Evolutionary conservation across 208 protist genomes (phyloP), one percentile per base, ranked within the genome.

Genomic region (Leishmania amazonensis): DNA sequence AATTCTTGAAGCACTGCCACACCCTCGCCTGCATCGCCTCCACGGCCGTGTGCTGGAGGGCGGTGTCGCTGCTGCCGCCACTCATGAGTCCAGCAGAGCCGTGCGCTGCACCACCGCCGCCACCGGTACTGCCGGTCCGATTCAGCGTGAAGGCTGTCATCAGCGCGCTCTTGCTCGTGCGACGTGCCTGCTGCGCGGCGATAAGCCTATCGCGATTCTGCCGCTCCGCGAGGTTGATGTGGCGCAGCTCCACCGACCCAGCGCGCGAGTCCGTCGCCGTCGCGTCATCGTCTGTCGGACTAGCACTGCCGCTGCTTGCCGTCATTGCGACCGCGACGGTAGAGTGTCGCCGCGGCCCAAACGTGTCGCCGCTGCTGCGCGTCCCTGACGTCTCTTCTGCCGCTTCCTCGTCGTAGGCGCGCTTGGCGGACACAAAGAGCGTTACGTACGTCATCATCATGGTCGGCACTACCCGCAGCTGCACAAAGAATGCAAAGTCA

Each of bases 401-500:
- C 38, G 49, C 57, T 49, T 78, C 78, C 47, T 54, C 71, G 5
- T 54, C 60, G 13, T 60, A 8, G 17, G 58, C 70, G 8, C 11
- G 47, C 40, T 38, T 24, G 19, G 31, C 40, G 4, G 73, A 62
- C 35, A 60, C n/a, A 76, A 96, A 96, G 65, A 96, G 87, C 60
- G 87, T 91, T 45, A 88, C 91, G 83, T 89, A 91, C 7, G 75
- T 58, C 71, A 68, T 51, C 80, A 96, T 89, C 40, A 96, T 78
- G 19, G 86, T 87, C 19, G 85, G 78, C n/a, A 88, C 81, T 2
- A 90, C 83, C 31, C 82, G 72, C 45, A 90, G 72, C 40, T 90
- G 79, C 47, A 88, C 78, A 31, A 96, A 83, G 58, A 91, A 88
- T 54, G 85, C 83, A 58, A 96, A 88, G 67, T 95, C 93, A 57